Conservation (phyloP, 805 yeast genomes). For the Pichia thaimueangensis region DNA sequence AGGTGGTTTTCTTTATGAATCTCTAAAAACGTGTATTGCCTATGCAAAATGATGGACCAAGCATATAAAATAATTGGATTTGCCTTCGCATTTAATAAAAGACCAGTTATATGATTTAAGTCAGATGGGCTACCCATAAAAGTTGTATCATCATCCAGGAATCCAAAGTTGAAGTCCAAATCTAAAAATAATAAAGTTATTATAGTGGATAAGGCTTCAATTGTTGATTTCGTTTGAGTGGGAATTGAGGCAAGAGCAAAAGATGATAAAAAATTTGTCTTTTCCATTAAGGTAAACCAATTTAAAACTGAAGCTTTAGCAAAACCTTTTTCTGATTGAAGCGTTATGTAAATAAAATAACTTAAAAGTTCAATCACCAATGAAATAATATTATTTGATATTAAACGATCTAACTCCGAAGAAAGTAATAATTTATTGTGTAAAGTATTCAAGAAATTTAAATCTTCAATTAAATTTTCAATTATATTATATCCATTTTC, state of each 20-base stretch:
- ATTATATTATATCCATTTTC: conserved; percentile 25
- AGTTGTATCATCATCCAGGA: conserved; percentile 33
- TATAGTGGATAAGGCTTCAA: conserved; percentile 44
- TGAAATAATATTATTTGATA: conserved; percentile 15
- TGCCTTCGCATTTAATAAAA: conserved; percentile 26
- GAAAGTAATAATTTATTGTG: conserved; percentile 12
- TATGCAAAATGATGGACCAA: conserved; percentile 58
- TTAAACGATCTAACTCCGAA: conserved; percentile 12
- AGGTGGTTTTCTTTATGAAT: conserved; percentile 21
- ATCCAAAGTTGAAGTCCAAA: conserved; percentile 42
- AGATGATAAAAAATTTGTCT: conserved; percentile 18
- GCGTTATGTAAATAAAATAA: conserved; percentile 22
- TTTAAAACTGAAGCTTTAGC: conserved; percentile 29
- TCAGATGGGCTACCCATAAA: conserved; percentile 38
- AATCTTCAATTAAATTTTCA: conserved; percentile 22
- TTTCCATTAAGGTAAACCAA: conserved; percentile 54
- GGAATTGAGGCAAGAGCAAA: background rate
- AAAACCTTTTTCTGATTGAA: conserved; percentile 22
- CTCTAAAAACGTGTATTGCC: conserved; percentile 40
- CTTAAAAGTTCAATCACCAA: conserved; percentile 21
- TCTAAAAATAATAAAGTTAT: conserved; percentile 51
- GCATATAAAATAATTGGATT: conserved; percentile 52
- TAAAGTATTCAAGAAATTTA: conserved; percentile 10
- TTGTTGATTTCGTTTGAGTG: conserved; percentile 14
- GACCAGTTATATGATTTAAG: conserved; percentile 23